Evolutionary conservation across 2,329 filamentous ascomycete genomes (phyloP), one percentile per base, ranked within the genome.

Genomic region (Cephalotrichum gorgonifer): DNA sequence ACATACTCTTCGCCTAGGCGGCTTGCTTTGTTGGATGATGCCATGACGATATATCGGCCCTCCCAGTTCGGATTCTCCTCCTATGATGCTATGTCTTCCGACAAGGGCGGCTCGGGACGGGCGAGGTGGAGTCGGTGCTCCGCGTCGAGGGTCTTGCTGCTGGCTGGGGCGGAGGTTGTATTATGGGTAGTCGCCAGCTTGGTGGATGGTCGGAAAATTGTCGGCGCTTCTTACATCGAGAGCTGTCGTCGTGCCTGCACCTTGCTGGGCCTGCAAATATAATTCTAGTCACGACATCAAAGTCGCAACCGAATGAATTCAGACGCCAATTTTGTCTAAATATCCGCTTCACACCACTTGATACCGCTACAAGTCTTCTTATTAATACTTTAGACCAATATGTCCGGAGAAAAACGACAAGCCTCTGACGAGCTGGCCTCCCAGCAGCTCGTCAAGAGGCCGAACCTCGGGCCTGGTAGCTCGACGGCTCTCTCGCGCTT

Each of bases 321-420:
- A 3, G 8, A 38, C 33, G 15, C 5, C n/a, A n/a, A 38, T 20
- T n/a, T n/a, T 38, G 8, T 20, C 20, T 4, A 38, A 17, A 3
- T 38, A 4, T 38, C 33, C 14, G n/a, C 8, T 6, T 30, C 28
- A 30, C 28, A 38, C n/a, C n/a, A n/a, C n/a, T n/a, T n/a, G n/a
- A n/a, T n/a, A n/a, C n/a, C n/a, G n/a, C n/a, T n/a, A n/a, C n/a
- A n/a, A n/a, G n/a, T n/a, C n/a, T n/a, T n/a, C n/a, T n/a, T n/a
- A 4, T n/a, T 5, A 14, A 38, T 20, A 20, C 14, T 20, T 8
- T 3, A 38, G 33, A 17, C 11, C n/a, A 39, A 12, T 6, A 96
- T 95, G 90, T 88, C 89, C 30, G 78, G 86, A 54, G 90, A 95
- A 68, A 97, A 98, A 71, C 81, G 93, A 62, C 86, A 89, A 52